Conservation (phyloP, 768 basidiomycete species). For the Mycena vulgaris region DNA sequence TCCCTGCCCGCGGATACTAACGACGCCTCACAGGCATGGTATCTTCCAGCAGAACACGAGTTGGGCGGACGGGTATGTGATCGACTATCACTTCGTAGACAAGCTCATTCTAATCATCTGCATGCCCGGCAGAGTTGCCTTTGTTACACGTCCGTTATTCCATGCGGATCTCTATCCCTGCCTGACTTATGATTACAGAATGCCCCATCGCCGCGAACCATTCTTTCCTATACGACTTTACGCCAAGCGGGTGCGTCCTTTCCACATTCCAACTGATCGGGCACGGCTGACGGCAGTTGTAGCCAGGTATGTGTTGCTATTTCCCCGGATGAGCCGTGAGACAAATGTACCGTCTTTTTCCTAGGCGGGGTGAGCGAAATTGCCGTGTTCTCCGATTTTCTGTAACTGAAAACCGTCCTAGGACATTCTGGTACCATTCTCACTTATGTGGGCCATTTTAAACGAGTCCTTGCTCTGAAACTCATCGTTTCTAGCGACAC, state of each 20-base stretch:
- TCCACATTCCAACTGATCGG: background rate
- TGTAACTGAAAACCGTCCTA: slow-evolving; percentile 1
- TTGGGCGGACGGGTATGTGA: slow-evolving; percentile 44
- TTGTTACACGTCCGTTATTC: slow-evolving; percentile 19
- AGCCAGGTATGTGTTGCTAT: slow-evolving; percentile 23
- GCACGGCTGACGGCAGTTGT: background rate
- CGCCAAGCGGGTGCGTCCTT: slow-evolving; percentile 12
- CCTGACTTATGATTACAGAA: slow-evolving; percentile 16
- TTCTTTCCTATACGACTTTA: slow-evolving; percentile 48
- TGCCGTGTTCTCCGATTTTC: too few species aligned
- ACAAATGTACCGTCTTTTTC: background rate
- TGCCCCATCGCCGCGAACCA: slow-evolving; percentile 50
- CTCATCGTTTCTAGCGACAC: background rate
- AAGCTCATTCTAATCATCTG: background rate
- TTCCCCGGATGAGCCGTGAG: too few species aligned
- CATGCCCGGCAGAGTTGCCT: slow-evolving; percentile 2
- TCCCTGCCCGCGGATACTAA: too few species aligned
- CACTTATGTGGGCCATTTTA: slow-evolving; percentile 1
- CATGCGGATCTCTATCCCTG: background rate
- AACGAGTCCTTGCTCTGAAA: background rate
- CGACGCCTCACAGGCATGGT: too few species aligned
- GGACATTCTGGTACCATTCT: slow-evolving; percentile 28
- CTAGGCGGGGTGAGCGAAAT: slow-evolving; percentile 10
- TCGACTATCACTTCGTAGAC: slow-evolving; percentile 30
- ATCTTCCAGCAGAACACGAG: slow-evolving; percentile 41